phyloP scores from a whole-genome alignment of 768 basidiomycete species.

The Tylopilus plumbeoviolaceoides region DNA sequence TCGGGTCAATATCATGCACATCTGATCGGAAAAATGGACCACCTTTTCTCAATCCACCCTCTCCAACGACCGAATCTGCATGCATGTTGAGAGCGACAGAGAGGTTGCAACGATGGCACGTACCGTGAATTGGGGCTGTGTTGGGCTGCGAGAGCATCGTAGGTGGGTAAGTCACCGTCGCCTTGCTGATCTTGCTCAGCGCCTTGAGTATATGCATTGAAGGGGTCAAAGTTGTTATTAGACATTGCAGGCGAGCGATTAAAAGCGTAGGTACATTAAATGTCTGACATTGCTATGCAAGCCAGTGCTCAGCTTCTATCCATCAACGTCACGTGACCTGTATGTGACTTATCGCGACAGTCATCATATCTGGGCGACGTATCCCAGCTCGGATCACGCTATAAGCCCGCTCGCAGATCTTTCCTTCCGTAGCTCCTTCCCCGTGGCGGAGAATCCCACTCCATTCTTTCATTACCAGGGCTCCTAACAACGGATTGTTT shows the following conservation, averaged over 20 bases:
- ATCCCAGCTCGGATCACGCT: not conserved
- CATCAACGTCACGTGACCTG: not conserved
- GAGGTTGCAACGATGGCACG: slow-evolving; percentile 15
- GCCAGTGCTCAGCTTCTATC: not conserved
- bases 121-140: slow-evolving; percentile 82
- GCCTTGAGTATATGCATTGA: slow-evolving; percentile 23
- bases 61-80: slow-evolving; percentile 80
- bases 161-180: slow-evolving; percentile 65
- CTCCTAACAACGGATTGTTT: not conserved
- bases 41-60: slow-evolving; percentile 89
- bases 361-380: not conserved
- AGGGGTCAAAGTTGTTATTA: slow-evolving; percentile 20
- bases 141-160: slow-evolving; percentile 73
- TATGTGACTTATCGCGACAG: too few species aligned
- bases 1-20: slow-evolving; percentile 1
- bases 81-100: not conserved
- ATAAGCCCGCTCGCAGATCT: not conserved
- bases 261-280: not conserved
- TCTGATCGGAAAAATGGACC: slow-evolving; percentile 7
- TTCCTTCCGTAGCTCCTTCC: not conserved
- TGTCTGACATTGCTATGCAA: not conserved
- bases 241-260: slow-evolving; percentile 15
- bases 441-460: not conserved
- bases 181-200: slow-evolving; percentile 41
- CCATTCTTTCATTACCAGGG: not conserved